Evolutionary conservation across 2,329 filamentous ascomycete species (phyloP), one percentile per base, ranked within the genome.

Genomic region (Lachnellula willkommii): DNA sequence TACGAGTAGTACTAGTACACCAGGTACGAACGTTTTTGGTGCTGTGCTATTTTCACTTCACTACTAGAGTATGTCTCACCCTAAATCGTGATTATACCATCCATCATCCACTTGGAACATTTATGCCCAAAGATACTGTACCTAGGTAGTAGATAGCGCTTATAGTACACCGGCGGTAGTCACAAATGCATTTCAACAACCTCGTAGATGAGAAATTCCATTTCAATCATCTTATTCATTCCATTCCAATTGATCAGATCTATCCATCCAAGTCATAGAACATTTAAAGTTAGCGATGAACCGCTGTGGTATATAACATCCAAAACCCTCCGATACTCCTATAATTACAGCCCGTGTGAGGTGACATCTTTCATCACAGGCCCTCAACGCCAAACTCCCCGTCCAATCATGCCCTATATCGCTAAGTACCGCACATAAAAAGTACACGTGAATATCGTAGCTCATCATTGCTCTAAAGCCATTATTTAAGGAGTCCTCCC

Each of bases 401-500:
- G 20, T 24, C 17, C 20, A n/a, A 43, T 52, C 45, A 37, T 26
- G 43, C 24, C 43, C 39, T 47, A 39, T 43, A 49, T 51, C 48
- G 52, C 46, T 47, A 47, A 54, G n/a, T 55, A 47, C 22, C 42
- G 42, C 28, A 54, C 32, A 50, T 24, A 42, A 52, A 48, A 37
- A 22, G 17, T 50, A 47, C 51, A 50, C 39, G 36, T 46, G 14
- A 47, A 32, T 9, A 32, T 47, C 45, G 22, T 47, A 47, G 24
- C 14, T 55, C 40, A 26, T 51, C 47, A 15, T 7, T 20, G 7
- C 15, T 12, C 6, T 46, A 1, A 20, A 11, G 22, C 5, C 5
- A 28, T 55, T 24, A 59, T 37, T 47, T 61, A n/a, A 77, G 62
- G 4, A 76, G 63, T 1, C 75, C 74, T 1, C 75, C 74, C 2